A percentile compares a stretch with the other conserved stretches of the same genome.
Evolutionary conservation across 306 rosid genomes (phyloP).

Genomic region (Quillaja saponaria): DNA sequence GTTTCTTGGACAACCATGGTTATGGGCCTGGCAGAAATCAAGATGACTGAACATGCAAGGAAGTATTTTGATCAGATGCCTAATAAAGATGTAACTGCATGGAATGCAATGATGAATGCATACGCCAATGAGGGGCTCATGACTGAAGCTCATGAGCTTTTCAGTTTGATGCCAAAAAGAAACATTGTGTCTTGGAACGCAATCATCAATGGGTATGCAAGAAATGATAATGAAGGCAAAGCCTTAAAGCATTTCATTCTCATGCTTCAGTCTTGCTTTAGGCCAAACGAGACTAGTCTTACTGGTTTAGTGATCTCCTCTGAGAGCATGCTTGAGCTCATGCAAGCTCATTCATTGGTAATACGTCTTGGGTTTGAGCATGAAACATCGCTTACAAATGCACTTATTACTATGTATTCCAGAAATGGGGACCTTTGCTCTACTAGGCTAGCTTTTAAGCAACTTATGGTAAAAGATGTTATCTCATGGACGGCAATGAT

Average conservation of each 20-base stretch:
- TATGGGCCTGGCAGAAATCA: constrained; percentile 50
- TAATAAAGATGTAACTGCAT: constrained; percentile 39
- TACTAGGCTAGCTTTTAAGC: constrained; percentile 43
- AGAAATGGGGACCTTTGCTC: constrained; percentile 47
- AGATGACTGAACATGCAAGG: constrained; percentile 39
- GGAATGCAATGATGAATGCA: constrained; percentile 51
- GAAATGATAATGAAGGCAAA: constrained; percentile 21
- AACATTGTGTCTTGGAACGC: constrained; percentile 44
- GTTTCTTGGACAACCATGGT: constrained; percentile 54
- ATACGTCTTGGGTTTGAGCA: constrained; percentile 42
- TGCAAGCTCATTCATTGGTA: constrained; percentile 43
- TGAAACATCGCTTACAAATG: constrained; percentile 39
- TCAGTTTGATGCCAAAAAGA: constrained; percentile 44
- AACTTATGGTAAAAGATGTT: constrained; percentile 35
- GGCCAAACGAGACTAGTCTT: constrained; percentile 42
- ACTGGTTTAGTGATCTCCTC: constrained; percentile 38
- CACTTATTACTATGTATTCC: constrained; percentile 45
- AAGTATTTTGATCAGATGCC: constrained; percentile 52
- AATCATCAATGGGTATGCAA: constrained; percentile 43
- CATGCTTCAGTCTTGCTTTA: constrained; percentile 34
- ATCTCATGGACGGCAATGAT: constrained; percentile 54
- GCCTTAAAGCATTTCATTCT: constrained; percentile 43
- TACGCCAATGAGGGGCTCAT: constrained; percentile 37
- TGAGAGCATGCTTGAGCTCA: constrained; percentile 44
- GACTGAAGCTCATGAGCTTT: constrained; percentile 44